A percentile compares a stretch with the other conserved stretches of the same genome.
Evolutionary conservation across 164 flowering plant genomes (phyloP).

Genomic region (Piper betle): DNA sequence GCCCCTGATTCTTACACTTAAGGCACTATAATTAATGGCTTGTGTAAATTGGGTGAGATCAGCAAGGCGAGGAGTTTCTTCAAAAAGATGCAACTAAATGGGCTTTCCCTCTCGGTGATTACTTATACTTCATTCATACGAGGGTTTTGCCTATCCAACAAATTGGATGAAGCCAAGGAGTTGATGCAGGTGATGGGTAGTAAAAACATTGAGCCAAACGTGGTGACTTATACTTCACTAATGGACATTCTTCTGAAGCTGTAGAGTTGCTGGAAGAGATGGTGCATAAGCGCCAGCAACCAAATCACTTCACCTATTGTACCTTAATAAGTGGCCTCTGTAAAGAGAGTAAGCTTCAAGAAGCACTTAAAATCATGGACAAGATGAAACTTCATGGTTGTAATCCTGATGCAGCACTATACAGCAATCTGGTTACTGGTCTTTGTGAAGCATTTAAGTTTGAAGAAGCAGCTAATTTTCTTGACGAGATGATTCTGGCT

Average conservation of each 20-base stretch:
- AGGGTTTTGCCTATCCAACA: conserved; percentile 47
- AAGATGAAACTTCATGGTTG: conserved; percentile 89
- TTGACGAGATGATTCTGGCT: conserved; percentile 81
- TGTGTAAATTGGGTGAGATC: conserved; percentile 49
- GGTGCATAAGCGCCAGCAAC: conserved; percentile 26
- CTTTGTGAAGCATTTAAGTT: conserved; percentile 49
- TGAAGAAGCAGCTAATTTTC: conserved; percentile 73
- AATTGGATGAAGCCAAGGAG: conserved; percentile 43
- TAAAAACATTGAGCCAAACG: conserved; percentile 69
- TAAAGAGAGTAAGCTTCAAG: conserved; percentile 46
- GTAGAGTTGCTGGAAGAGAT: conserved; percentile 50
- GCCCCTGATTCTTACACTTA: conserved; percentile 80
- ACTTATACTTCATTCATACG: conserved; percentile 68
- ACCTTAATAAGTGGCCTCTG: conserved; percentile 65
- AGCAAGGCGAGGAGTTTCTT: conserved; percentile 56
- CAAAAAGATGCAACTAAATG: conserved; percentile 49
- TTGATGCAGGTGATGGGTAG: conserved; percentile 52
- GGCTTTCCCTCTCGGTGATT: conserved; percentile 61
- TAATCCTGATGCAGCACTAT: conserved; percentile 82
- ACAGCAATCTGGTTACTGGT: conserved; percentile 53
- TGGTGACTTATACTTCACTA: conserved; percentile 65
- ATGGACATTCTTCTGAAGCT: conserved; percentile 45
- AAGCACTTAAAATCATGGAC: conserved; percentile 61
- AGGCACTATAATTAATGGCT: conserved; percentile 79
- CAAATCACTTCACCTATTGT: conserved; percentile 62